Conservation (phyloP, 371 early-diverging fungal species). For the Circinella umbellata region DNA sequence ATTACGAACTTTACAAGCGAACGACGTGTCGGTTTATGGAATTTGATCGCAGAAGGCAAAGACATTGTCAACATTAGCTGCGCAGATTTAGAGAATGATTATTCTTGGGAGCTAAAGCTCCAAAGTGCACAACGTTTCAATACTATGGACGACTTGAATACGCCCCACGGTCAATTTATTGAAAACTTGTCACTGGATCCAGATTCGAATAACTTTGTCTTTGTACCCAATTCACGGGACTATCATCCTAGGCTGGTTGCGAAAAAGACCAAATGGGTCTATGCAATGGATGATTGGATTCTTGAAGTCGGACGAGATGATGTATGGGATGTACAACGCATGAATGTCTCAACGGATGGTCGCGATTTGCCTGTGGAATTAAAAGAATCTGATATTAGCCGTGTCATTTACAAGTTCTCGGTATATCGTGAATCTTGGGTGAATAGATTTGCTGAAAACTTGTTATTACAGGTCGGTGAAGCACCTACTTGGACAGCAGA, state of each 20-base stretch:
- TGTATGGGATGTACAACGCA: constrained; percentile 36
- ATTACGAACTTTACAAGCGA: constrained; percentile 23
- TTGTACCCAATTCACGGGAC: constrained; percentile 23
- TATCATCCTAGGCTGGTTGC: constrained; percentile 31
- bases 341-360: constrained; percentile 22
- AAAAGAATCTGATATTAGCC: constrained; percentile 24
- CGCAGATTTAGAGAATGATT: constrained; percentile 37
- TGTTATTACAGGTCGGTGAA: constrained; percentile 41
- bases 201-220: constrained; percentile 23
- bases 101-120: constrained; percentile 50
- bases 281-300: constrained; percentile 36
- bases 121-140: constrained; percentile 39
- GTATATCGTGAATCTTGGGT: constrained; percentile 42
- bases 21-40: constrained; percentile 33
- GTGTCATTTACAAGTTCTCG: constrained; percentile 36
- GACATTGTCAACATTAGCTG: constrained; percentile 36
- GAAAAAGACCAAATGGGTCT: constrained; percentile 49
- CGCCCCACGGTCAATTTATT: constrained; percentile 49
- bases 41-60: constrained; percentile 34
- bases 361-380: constrained; percentile 39
- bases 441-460: constrained; percentile 42
- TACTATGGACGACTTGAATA: constrained; percentile 30
- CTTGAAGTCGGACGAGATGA: constrained; percentile 48
- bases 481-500: constrained; percentile 42
- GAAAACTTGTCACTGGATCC: constrained; percentile 23